phyloP scores from a whole-genome alignment of 805 yeast genomes.

The Ogataea thermomethanolica region DNA sequence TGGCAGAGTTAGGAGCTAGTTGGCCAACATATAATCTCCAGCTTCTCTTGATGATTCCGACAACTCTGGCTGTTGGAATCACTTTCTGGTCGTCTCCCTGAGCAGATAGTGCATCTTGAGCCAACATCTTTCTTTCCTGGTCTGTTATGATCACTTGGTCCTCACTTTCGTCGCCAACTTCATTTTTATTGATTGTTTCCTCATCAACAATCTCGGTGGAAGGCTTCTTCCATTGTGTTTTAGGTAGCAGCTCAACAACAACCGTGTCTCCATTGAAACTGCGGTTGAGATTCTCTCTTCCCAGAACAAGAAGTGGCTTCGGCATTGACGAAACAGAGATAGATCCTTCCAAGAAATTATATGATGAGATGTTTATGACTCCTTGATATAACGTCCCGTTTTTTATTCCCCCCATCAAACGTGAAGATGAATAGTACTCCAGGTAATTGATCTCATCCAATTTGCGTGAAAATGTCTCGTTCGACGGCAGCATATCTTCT shows the following conservation, averaged over 20 bases:
- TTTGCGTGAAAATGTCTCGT: slow-evolving; percentile 37
- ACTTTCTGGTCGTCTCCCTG: slow-evolving; percentile 44
- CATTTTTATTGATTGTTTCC: slow-evolving; percentile 55
- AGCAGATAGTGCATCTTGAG: slow-evolving; percentile 71
- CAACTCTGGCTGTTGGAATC: slow-evolving; percentile 93
- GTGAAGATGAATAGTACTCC: slow-evolving; percentile 73
- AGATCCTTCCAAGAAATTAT: slow-evolving; percentile 85
- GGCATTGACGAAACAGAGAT: slow-evolving; percentile 69
- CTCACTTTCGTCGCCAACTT: slow-evolving; percentile 53
- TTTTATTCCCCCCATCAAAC: slow-evolving; percentile 87
- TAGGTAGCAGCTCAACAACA: slow-evolving; percentile 84
- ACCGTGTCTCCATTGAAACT: slow-evolving; percentile 91
- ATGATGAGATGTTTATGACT: slow-evolving; percentile 70
- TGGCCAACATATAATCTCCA: slow-evolving; percentile 98
- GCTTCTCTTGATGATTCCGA: slow-evolving; percentile 81
- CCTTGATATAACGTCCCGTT: slow-evolving; percentile 90
- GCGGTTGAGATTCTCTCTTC: slow-evolving; percentile 82
- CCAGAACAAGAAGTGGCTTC: slow-evolving; percentile 77
- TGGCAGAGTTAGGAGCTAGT: slow-evolving; percentile 70
- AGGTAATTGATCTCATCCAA: slow-evolving; percentile 57
- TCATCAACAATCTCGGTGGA: slow-evolving; percentile 78
- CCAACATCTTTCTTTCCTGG: slow-evolving; percentile 65
- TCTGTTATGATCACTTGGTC: slow-evolving; percentile 52
- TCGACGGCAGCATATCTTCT: slow-evolving; percentile 70
- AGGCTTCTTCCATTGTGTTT: slow-evolving; percentile 83